Conservation (phyloP, 106 monocot species). For the Phalaenopsis equestris region DNA sequence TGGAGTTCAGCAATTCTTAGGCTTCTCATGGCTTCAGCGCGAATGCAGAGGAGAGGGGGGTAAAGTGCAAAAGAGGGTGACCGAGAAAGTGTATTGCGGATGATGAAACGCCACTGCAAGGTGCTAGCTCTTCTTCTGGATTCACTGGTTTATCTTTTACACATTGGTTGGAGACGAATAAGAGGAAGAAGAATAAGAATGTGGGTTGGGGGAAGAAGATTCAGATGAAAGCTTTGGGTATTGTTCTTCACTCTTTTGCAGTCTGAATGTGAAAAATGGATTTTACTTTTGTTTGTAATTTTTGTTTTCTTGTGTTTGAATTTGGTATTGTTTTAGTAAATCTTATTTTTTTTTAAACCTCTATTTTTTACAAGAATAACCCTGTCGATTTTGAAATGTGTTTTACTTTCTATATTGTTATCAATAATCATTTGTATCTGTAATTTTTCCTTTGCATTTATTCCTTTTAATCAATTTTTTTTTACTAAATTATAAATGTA, state of each 20-base stretch:
- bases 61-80: not conserved
- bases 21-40: not conserved
- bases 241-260: not conserved
- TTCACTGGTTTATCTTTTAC: slow-evolving; percentile 2
- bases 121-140: slow-evolving; percentile 6
- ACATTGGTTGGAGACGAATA: slow-evolving; percentile 12
- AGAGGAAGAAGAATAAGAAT: slow-evolving; percentile 27
- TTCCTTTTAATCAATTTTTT: not conserved
- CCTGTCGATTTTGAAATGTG: no score
- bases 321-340: no score
- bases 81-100: not conserved
- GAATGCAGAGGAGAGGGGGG: not conserved
- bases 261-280: not conserved
- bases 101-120: not conserved
- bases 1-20: not conserved
- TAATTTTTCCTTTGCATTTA: not conserved
- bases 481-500: not conserved
- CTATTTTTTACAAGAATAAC: no score
- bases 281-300: not conserved
- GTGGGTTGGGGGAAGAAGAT: slow-evolving; percentile 52
- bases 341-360: no score
- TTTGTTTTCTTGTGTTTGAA: not conserved
- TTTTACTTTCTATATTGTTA: no score
- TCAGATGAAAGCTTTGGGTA: slow-evolving; percentile 56
- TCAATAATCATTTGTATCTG: no score